Evolutionary conservation across 495 filamentous ascomycete genomes (phyloP).

Genomic region (Podospora anserina): DNA sequence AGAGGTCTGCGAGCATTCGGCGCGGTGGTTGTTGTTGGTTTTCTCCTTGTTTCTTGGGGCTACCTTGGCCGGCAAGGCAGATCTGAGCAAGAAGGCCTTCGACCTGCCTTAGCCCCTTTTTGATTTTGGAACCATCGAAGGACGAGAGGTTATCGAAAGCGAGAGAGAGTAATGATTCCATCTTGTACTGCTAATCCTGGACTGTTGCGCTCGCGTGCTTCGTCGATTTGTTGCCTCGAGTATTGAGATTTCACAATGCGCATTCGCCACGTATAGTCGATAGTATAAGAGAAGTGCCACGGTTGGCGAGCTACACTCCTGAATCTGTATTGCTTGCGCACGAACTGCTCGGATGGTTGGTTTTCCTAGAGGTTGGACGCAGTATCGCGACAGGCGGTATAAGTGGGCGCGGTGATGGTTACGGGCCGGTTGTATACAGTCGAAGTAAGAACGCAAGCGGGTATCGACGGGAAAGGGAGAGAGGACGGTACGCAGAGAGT

Average conservation of each 20-base stretch:
- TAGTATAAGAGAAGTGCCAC: conserved; percentile 6
- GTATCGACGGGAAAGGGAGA: not conserved
- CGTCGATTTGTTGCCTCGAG: not conserved
- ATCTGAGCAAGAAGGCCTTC: conserved; percentile 95
- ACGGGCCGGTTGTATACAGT: not conserved
- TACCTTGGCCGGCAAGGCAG: conserved; percentile 65
- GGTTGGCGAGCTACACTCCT: conserved; percentile 7
- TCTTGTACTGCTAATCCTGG: conserved; percentile 35
- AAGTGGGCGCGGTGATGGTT: not conserved
- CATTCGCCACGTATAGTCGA: not conserved
- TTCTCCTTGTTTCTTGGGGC: conserved; percentile 28
- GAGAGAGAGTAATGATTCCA: conserved; percentile 89
- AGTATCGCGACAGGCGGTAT: not conserved
- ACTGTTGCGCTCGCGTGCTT: conserved; percentile 6
- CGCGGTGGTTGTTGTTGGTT: conserved; percentile 28
- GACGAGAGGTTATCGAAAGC: conserved; percentile 97
- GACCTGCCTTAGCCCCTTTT: conserved; percentile 91
- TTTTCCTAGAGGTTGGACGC: not conserved
- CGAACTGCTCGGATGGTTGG: too few species aligned
- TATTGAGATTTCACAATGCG: conserved; percentile 2
- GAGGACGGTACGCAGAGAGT: not conserved
- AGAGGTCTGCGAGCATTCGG: conserved; percentile 66
- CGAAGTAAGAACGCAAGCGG: not conserved
- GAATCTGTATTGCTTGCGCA: not conserved
- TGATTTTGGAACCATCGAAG: conserved; percentile 81